Conservation (phyloP, 805 yeast species). For the Starmerella davenportii region DNA sequence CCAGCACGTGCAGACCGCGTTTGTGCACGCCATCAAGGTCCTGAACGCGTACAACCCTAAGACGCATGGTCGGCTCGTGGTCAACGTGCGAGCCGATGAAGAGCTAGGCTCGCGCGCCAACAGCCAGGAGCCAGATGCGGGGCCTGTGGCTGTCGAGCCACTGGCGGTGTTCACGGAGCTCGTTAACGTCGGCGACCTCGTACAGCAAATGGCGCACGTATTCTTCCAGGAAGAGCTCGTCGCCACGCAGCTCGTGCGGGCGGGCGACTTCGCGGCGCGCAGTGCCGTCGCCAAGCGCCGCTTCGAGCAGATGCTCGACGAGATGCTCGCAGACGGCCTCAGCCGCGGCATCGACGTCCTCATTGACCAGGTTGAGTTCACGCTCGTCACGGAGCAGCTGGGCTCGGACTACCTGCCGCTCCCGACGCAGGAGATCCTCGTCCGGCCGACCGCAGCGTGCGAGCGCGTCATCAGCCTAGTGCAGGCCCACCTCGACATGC, state of each 20-base stretch:
- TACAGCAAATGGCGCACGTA: slow-evolving; percentile 79
- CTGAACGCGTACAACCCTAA: slow-evolving; percentile 55
- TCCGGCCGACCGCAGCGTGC: slow-evolving; percentile 46
- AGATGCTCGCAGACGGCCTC: slow-evolving; percentile 78
- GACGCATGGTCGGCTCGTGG: slow-evolving; percentile 20
- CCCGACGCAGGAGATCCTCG: slow-evolving; percentile 12
- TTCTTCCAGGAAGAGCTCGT: slow-evolving; percentile 75
- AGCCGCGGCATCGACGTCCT: slow-evolving; percentile 83
- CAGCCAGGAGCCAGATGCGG: slow-evolving; percentile 6
- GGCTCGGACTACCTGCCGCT: slow-evolving; percentile 47
- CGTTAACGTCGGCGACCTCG: slow-evolving; percentile 80
- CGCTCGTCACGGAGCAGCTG: slow-evolving; percentile 36
- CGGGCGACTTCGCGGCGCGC: slow-evolving; percentile 62
- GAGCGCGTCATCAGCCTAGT: slow-evolving; percentile 41
- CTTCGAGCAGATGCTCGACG: slow-evolving; percentile 68
- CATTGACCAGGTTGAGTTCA: slow-evolving; percentile 57
- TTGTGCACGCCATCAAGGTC: slow-evolving; percentile 57
- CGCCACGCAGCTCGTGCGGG: slow-evolving; percentile 37
- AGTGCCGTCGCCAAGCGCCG: slow-evolving; percentile 63
- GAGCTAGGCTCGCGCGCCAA: background rate
- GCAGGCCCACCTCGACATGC: slow-evolving; percentile 49
- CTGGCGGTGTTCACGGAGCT: slow-evolving; percentile 72
- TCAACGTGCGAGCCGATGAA: background rate
- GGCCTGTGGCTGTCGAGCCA: slow-evolving; percentile 46
- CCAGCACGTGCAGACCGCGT: slow-evolving; percentile 70